Conservation (phyloP, 768 basidiomycete genomes). For the Auriculariales sp. region DNA sequence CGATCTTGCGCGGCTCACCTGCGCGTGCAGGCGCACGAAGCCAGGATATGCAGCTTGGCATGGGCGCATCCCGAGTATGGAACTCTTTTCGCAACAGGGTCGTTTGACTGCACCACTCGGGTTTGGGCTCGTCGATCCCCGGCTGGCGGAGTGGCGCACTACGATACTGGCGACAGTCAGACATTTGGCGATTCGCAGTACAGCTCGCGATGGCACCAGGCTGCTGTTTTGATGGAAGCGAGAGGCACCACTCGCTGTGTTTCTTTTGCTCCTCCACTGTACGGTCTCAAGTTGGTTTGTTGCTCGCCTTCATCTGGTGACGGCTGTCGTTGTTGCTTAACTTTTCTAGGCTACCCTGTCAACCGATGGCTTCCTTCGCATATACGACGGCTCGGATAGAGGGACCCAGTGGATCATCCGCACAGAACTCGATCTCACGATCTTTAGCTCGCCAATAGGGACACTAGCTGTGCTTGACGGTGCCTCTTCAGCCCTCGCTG, state of each 20-base stretch:
- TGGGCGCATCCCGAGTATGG: conserved; percentile 95
- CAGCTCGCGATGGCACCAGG: conserved; percentile 51
- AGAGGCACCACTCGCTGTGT: conserved; percentile 74
- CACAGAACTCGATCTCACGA: neutral
- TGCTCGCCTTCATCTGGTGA: neutral
- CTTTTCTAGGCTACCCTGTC: conserved; percentile 86
- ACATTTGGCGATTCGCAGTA: conserved; percentile 8
- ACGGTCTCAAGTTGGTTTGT: conserved; percentile 77
- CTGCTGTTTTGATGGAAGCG: conserved; percentile 64
- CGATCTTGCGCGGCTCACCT: neutral
- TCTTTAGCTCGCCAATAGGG: neutral
- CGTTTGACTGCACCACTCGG: conserved; percentile 84
- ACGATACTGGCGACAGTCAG: neutral
- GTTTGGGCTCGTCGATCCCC: conserved; percentile 65
- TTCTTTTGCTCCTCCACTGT: conserved; percentile 77
- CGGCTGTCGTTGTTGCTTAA: too few species aligned
- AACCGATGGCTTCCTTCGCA: conserved; percentile 72
- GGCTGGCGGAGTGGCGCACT: conserved; percentile 6
- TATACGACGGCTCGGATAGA: conserved; percentile 55
- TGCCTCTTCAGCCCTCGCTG: neutral
- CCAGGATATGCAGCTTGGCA: conserved; percentile 63
- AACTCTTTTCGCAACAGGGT: conserved; percentile 68
- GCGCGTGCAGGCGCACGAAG: conserved; percentile 68
- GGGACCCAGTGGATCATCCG: neutral
- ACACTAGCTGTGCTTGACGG: neutral